Evolutionary conservation across 345 rosid species (phyloP).

Genomic region (Acer negundo): DNA sequence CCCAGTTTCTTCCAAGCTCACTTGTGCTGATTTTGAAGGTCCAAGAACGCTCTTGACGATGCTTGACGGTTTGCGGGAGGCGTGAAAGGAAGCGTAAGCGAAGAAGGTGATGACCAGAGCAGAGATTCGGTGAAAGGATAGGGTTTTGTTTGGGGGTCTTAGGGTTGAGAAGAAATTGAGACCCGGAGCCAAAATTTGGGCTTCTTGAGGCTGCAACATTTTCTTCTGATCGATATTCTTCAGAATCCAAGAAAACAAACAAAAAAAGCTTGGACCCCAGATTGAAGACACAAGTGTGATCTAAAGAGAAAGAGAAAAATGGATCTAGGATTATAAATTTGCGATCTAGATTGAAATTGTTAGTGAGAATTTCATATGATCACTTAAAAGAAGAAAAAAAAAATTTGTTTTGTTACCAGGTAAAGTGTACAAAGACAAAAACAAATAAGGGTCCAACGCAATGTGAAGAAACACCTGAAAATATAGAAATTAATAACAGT

Average conservation of each 20-base stretch:
- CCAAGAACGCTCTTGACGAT: conserved; percentile 91
- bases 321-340: background rate
- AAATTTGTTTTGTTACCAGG: too few species aligned
- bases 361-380: background rate
- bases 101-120: conserved; percentile 68
- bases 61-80: conserved; percentile 95
- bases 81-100: conserved; percentile 92
- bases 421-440: too few species aligned
- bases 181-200: conserved; percentile 49
- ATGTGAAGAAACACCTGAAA: too few species aligned
- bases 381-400: too few species aligned
- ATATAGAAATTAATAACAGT: too few species aligned
- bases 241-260: too few species aligned
- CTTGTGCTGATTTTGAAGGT: conserved; percentile 42
- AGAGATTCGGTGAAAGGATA: conserved; percentile 60
- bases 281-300: background rate
- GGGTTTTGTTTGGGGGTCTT: conserved; percentile 62
- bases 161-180: conserved; percentile 55
- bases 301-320: background rate
- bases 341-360: background rate
- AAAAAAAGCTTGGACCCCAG: too few species aligned
- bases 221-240: background rate
- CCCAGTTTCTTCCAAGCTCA: conserved; percentile 42
- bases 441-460: too few species aligned
- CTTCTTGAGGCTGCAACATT: conserved; percentile 36